Conservation (phyloP, 2,329 filamentous ascomycete species). For the Trichoderma aggressivum region DNA sequence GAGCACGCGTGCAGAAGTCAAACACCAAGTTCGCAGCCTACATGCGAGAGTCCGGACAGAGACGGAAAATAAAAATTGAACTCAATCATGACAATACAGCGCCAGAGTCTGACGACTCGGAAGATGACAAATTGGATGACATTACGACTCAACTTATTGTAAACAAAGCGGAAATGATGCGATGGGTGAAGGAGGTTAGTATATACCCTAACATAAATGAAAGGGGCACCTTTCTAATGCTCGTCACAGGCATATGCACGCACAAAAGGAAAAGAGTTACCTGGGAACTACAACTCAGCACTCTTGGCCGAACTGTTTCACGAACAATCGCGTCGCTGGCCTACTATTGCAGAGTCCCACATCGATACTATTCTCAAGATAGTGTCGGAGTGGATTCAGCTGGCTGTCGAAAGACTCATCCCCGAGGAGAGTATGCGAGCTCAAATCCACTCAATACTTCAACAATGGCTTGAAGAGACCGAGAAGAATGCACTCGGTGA, state of each 20-base stretch:
- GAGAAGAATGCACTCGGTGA: not conserved
- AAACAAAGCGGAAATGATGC: not conserved
- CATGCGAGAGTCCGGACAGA: not conserved
- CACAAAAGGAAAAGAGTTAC: not conserved
- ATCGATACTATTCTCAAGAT: not conserved
- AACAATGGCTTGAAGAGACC: not conserved
- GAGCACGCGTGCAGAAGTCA: not conserved
- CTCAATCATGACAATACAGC: not conserved
- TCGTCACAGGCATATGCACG: not conserved
- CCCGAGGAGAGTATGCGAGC: not conserved
- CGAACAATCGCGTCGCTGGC: not conserved
- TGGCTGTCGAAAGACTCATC: not conserved
- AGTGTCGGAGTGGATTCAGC: not conserved
- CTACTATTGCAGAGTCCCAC: not conserved
- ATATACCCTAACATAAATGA: too few relatives aligned
- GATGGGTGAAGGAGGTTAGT: not conserved
- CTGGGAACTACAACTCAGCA: not conserved
- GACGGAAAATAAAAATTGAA: not conserved
- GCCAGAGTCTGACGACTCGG: not conserved
- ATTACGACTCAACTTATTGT: not conserved
- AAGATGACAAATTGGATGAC: not conserved
- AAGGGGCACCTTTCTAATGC: not conserved
- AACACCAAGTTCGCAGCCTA: not conserved
- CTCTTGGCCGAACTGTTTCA: not conserved
- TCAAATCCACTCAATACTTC: not conserved